Conservation (phyloP, 768 basidiomycete species). For the Pulveroboletus frians region DNA sequence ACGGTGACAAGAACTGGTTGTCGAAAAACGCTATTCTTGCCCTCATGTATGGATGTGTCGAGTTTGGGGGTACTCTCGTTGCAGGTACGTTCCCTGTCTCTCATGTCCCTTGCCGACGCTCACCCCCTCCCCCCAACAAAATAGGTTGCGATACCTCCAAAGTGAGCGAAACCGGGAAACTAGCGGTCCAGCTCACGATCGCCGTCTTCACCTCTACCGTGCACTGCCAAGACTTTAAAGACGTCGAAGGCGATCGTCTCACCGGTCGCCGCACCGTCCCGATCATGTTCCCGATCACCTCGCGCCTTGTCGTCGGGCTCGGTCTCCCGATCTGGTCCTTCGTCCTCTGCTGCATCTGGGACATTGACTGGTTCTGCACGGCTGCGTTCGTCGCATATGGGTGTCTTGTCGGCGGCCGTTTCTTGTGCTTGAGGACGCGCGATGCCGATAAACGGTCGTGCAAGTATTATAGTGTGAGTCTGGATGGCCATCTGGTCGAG, state of each 20-base stretch:
- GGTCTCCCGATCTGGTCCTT: conserved; percentile 37
- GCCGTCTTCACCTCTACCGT: conserved; percentile 42
- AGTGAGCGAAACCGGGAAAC: conserved; percentile 26
- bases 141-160: conserved; percentile 21
- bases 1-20: conserved; percentile 35
- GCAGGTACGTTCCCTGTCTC: conserved; percentile 26
- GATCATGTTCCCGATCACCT: conserved; percentile 37
- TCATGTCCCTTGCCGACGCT: too few species aligned
- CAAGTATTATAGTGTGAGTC: conserved; percentile 34
- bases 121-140: background rate
- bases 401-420: conserved; percentile 32
- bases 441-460: conserved; percentile 33
- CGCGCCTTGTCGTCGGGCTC: conserved; percentile 32
- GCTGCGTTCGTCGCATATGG: conserved; percentile 30
- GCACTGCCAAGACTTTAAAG: conserved; percentile 46
- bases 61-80: conserved; percentile 35
- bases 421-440: conserved; percentile 26
- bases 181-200: conserved; percentile 34
- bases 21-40: conserved; percentile 38
- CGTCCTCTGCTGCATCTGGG: conserved; percentile 33
- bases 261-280: conserved; percentile 40
- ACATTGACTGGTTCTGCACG: conserved; percentile 25
- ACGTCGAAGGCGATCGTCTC: conserved; percentile 39
- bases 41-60: conserved; percentile 34
- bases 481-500: background rate